Conservation (phyloP, 306 rosid genomes). For the Begonia loranthoides region DNA sequence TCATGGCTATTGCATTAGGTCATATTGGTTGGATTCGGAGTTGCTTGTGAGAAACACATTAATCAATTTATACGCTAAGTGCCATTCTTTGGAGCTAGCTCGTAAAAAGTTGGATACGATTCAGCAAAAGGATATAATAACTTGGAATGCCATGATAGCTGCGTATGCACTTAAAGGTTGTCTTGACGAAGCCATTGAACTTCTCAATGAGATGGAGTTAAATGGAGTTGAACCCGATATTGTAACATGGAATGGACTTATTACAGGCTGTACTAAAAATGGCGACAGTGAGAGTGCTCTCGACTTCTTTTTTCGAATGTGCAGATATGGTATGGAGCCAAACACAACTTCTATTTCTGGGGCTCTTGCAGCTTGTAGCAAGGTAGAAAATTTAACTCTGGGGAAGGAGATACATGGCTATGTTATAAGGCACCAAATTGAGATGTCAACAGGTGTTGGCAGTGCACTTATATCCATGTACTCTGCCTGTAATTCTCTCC, state of each 20-base stretch:
- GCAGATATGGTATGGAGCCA: neutral
- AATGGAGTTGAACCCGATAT: conserved; percentile 5
- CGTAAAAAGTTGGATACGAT: neutral
- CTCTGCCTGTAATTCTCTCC: conserved; percentile 1
- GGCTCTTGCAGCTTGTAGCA: conserved; percentile 12
- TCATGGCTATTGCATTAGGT: conserved; percentile 12
- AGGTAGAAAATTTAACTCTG: conserved; percentile 5
- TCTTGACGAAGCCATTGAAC: conserved; percentile 1
- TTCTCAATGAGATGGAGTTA: conserved; percentile 3
- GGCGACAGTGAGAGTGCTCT: conserved; percentile 5
- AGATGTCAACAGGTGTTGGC: conserved; percentile 5
- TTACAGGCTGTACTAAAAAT: conserved; percentile 4
- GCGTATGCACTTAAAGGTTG: conserved; percentile 5
- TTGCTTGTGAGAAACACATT: conserved; percentile 8
- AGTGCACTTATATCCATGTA: conserved; percentile 12
- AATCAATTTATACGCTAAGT: neutral
- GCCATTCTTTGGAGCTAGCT: too few relatives aligned
- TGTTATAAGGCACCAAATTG: conserved; percentile 3
- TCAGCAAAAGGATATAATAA: conserved; percentile 6
- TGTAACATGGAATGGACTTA: conserved; percentile 9
- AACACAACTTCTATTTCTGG: conserved; percentile 2
- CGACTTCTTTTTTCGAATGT: conserved; percentile 5
- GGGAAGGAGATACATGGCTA: conserved; percentile 15
- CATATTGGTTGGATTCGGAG: conserved; percentile 1
- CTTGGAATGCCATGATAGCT: conserved; percentile 11